These are phyloP conservation scores for Xylaria polymorpha DNA, from an alignment of 2,329 filamentous ascomycete species.

Conservation along the genomic window DNA sequence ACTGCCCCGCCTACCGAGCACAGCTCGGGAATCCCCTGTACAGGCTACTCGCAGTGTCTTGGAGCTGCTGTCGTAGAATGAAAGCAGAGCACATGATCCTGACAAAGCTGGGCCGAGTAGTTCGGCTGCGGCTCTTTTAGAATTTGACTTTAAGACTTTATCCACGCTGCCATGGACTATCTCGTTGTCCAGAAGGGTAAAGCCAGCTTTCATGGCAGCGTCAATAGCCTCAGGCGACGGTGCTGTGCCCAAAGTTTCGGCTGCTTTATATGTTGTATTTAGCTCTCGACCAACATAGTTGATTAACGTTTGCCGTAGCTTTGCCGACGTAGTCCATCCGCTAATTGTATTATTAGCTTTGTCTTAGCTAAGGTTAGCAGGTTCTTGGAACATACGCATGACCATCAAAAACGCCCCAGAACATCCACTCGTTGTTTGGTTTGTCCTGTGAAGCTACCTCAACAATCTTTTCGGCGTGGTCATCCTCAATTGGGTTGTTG, in stretches of 20 bases:
- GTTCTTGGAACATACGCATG: slow-evolving; percentile 75
- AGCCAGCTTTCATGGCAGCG: slow-evolving; percentile 90
- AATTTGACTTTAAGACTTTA: slow-evolving; percentile 88
- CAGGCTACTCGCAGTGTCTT: slow-evolving; percentile 93
- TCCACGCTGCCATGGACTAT: slow-evolving; percentile 94
- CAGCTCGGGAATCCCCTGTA: slow-evolving; percentile 94
- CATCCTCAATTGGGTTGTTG: slow-evolving; percentile 98
- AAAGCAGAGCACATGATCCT: slow-evolving; percentile 95
- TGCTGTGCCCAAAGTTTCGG: slow-evolving; percentile 65
- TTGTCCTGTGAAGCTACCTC: slow-evolving; percentile 75
- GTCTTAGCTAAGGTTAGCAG: neutral
- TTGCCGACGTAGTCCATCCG: slow-evolving; percentile 98
- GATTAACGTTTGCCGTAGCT: slow-evolving; percentile 91
- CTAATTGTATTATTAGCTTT: slow-evolving; percentile 57
- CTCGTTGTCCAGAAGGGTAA: slow-evolving; percentile 88
- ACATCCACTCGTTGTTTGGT: slow-evolving; percentile 92
- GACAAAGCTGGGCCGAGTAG: slow-evolving; percentile 92
- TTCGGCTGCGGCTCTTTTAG: slow-evolving; percentile 91
- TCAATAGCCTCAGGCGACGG: slow-evolving; percentile 87
- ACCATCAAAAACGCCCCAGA: slow-evolving; percentile 98
- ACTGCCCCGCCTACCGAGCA: slow-evolving; percentile 80
- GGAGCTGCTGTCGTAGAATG: slow-evolving; percentile 91
- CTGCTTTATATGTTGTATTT: slow-evolving; percentile 88
- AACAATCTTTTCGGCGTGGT: slow-evolving; percentile 98
- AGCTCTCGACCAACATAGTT: slow-evolving; percentile 92